Base-by-base conservation (phyloP, 73 alveolate genomes). In the Uronychia binucleata region DNA sequence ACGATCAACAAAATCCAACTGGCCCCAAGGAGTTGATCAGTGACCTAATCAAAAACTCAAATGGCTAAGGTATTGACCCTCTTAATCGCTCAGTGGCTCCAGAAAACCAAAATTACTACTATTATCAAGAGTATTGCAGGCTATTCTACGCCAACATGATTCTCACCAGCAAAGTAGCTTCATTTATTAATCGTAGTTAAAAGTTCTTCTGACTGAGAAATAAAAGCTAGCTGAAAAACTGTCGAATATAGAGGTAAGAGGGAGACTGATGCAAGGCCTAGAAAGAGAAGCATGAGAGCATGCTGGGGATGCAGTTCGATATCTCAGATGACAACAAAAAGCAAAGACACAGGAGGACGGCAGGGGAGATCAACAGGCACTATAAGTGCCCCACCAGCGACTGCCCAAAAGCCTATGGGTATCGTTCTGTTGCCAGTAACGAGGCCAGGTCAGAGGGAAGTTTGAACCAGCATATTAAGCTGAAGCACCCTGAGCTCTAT, bases 331-430 rank as follows among this genome's bases (percentile, higher is more conserved):
- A 88, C 60, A 88, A 88, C 31, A 74, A 82, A 31, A 88, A 83
- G 57, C 82, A 46, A 46, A 46, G 94, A 59, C 89, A 82, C 80
- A 31, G 94, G 35, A 28, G 94, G 30, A 83, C 86, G 5, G 94
- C 94, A 11, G 60, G 90, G 0, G 87, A 88, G 59, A 88, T 88
- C 33, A 89, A 86, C 13, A 30, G 94, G 27, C 94, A 88, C 57
- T 88, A 88, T 34, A 74, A 86, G 76, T 88, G 94, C 78, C 94
- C 94, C 59, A 79, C 77, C 31, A 77, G 80, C 19, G 87, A 74
- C 58, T 88, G 94, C 79, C 94, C 88, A 32, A 88, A 88, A 67
- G 59, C 91, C 25, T 88, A 88, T 75, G 94, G 94, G 91, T 86
- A 86, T 25, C 31, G n/a, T 46, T n/a, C 5, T 58, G 8, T 28